phyloP scores from a whole-genome alignment of 192 early-diverging fungal species.

The Backusella westeae region DNA sequence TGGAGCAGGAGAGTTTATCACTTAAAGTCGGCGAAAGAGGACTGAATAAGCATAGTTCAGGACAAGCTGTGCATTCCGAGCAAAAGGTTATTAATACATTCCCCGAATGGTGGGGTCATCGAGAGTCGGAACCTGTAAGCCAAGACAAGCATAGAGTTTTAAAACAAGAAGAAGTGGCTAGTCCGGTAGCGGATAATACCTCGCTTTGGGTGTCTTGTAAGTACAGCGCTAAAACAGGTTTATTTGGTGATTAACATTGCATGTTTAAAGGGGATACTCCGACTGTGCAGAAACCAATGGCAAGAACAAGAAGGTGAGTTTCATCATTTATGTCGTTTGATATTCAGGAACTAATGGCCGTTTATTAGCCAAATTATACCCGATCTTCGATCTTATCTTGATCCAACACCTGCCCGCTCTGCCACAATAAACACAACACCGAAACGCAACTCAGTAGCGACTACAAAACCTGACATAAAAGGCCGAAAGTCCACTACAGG shows the following conservation, averaged over 20 bases:
- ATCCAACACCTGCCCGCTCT: neutral
- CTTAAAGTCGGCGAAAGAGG: neutral
- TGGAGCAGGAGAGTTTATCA: neutral
- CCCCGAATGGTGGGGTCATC: slow-evolving; percentile 33
- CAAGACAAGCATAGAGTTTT: neutral
- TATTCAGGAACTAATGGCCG: neutral
- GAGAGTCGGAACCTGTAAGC: neutral
- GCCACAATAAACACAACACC: neutral
- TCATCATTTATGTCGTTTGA: neutral
- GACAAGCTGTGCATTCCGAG: neutral
- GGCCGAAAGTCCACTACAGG: neutral
- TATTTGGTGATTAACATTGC: neutral
- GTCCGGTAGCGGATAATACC: neutral
- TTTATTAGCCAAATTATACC: slow-evolving; percentile 17
- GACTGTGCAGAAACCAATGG: neutral
- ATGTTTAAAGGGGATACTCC: neutral
- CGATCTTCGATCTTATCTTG: slow-evolving; percentile 8
- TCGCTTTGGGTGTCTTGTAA: slow-evolving; percentile 2
- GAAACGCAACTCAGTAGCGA: neutral
- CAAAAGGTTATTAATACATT: slow-evolving; percentile 18
- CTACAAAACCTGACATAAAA: neutral
- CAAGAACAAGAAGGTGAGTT: neutral
- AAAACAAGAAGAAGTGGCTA: neutral
- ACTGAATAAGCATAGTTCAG: neutral
- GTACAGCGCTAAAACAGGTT: neutral